Conservation (phyloP, 257 asterid species). For the Paulownia fortunei region DNA sequence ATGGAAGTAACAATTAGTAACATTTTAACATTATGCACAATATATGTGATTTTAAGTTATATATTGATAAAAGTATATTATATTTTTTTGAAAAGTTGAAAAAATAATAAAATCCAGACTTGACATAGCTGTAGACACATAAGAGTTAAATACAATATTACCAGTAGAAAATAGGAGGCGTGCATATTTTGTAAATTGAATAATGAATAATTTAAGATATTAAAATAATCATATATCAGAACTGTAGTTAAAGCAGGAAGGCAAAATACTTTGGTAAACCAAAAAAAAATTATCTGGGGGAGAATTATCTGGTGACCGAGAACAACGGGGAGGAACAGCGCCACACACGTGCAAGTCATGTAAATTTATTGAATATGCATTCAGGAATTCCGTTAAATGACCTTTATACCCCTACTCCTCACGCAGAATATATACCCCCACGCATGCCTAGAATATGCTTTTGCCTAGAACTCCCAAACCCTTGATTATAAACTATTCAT, state of each 20-base stretch:
- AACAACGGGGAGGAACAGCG: conserved; percentile 15
- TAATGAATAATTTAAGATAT: conserved; percentile 3
- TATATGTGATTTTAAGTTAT: too few species aligned
- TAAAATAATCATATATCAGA: too few species aligned
- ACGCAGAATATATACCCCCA: neutral
- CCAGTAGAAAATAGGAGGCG: neutral
- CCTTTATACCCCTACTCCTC: conserved; percentile 2
- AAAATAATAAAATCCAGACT: neutral
- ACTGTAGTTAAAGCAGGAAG: too few species aligned
- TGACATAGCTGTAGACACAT: neutral
- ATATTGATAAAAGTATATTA: too few species aligned
- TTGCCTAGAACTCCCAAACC: too few species aligned
- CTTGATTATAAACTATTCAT: neutral
- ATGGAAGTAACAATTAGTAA: too few species aligned
- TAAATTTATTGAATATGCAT: conserved; percentile 11
- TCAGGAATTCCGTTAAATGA: neutral
- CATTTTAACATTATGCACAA: too few species aligned
- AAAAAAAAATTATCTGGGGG: neutral
- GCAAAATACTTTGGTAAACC: neutral
- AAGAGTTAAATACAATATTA: neutral
- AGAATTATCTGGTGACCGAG: conserved; percentile 19
- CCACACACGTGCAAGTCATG: conserved; percentile 25
- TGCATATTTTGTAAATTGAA: neutral
- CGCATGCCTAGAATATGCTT: neutral
- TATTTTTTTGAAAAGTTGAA: too few species aligned